Conservation (phyloP, 139 green algal species). For the Raphidocelis subcapitata region DNA sequence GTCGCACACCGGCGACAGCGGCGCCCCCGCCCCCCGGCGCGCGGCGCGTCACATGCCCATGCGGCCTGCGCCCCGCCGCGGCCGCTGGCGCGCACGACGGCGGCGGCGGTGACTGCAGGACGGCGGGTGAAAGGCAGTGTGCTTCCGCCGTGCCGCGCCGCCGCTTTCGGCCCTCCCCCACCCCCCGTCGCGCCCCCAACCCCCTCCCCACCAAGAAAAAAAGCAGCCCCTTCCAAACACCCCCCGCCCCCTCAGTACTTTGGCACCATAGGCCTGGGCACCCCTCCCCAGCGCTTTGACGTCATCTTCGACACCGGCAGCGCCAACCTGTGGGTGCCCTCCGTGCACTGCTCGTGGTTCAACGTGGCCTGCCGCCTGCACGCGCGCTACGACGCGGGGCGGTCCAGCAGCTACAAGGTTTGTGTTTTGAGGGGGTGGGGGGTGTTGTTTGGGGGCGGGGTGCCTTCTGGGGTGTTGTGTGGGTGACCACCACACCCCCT, state of each 20-base stretch:
- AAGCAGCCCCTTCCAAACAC: neutral
- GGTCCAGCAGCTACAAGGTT: constrained; percentile 77
- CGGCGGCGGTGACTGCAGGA: neutral
- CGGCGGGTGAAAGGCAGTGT: no score
- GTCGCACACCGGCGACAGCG: neutral
- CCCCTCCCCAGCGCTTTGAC: constrained; percentile 85
- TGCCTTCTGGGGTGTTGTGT: no score
- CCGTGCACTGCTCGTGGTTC: constrained; percentile 79
- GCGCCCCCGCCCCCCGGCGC: neutral
- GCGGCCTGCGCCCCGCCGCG: no score
- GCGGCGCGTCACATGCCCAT: neutral
- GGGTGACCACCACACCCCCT: no score
- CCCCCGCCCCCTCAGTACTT: constrained; percentile 83
- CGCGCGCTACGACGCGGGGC: constrained; percentile 78
- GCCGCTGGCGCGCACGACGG: neutral
- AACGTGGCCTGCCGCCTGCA: constrained; percentile 92
- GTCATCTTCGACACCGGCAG: constrained; percentile 94
- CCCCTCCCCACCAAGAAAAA: neutral
- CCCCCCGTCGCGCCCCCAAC: neutral
- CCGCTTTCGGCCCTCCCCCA: neutral
- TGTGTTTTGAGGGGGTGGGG: no score
- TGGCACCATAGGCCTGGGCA: constrained; percentile 89
- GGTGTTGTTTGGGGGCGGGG: no score
- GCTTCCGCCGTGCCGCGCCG: neutral
- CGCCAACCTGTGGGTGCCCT: constrained; percentile 95